Conservation (phyloP, 441 rosid genomes). For the Macaranga tanarius region DNA sequence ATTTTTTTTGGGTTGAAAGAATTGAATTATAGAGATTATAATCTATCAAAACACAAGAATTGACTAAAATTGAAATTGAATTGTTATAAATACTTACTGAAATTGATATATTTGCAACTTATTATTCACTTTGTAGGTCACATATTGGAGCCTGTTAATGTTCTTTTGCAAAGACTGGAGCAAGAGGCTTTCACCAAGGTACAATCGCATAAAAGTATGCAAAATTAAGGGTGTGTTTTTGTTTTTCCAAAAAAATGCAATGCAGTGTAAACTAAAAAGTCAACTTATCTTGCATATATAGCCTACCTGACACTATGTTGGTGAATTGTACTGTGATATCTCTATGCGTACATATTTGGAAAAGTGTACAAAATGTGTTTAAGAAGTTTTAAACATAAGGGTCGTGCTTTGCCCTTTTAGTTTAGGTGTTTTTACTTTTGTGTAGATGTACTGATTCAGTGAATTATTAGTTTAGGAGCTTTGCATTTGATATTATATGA, state of each 20-base stretch:
- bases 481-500: not conserved
- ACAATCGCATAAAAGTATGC: not conserved
- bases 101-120: slow-evolving; percentile 1
- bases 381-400: not conserved
- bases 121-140: slow-evolving; percentile 53
- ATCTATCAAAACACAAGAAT: too few species aligned
- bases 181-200: slow-evolving; percentile 85
- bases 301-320: not conserved
- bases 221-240: not conserved
- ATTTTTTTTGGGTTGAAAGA: not conserved
- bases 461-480: not conserved
- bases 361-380: not conserved
- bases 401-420: not conserved
- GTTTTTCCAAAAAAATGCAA: not conserved
- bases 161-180: slow-evolving; percentile 69
- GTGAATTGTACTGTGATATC: not conserved
- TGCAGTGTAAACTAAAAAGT: too few species aligned
- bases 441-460: not conserved
- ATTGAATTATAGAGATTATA: too few species aligned
- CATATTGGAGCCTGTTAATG: slow-evolving; percentile 57
- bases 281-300: not conserved
- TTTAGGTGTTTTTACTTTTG: not conserved
- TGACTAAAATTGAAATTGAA: too few species aligned
- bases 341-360: not conserved
- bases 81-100: not conserved